These are phyloP conservation scores for Dictyostelium firmibasis DNA, from an alignment of 78 protist species.

Conservation along the genomic window DNA sequence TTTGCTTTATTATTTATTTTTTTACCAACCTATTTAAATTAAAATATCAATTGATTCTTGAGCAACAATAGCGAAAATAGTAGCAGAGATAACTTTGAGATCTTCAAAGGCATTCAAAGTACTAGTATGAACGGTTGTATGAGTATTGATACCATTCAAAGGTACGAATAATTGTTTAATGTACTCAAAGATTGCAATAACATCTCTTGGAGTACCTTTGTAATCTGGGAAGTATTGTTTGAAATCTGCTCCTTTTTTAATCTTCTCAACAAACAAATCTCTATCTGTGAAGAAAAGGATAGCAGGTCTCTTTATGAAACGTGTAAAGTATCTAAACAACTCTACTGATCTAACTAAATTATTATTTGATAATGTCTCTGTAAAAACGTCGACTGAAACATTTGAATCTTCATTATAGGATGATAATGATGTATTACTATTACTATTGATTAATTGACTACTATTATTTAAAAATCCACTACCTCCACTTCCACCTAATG, in stretches of 20 bases:
- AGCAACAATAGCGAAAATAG: conserved; percentile 22
- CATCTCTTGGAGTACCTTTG: conserved; percentile 13
- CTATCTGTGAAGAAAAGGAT: conserved; percentile 51
- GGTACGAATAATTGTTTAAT: conserved; percentile 55
- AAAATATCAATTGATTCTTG: conserved; percentile 51
- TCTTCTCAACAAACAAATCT: conserved; percentile 38
- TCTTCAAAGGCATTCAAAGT: conserved; percentile 48
- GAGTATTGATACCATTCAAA: neutral
- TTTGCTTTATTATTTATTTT: neutral
- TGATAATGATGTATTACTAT: neutral
- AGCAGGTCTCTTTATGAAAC: conserved; percentile 11
- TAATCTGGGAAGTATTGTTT: conserved; percentile 51
- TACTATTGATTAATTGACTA: neutral
- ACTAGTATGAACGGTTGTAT: conserved; percentile 28
- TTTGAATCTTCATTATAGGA: neutral
- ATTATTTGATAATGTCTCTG: neutral
- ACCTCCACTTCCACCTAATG: neutral
- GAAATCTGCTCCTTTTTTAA: conserved; percentile 21
- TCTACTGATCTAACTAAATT: conserved; percentile 23
- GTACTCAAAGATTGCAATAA: neutral
- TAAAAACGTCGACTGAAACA: neutral
- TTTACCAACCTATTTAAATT: conserved; percentile 40
- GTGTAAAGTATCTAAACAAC: conserved; percentile 16
- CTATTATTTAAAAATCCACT: neutral
- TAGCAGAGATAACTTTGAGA: conserved; percentile 32